Base-by-base conservation (phyloP, 805 yeast genomes). In the Wickerhamomyces silvicola region DNA sequence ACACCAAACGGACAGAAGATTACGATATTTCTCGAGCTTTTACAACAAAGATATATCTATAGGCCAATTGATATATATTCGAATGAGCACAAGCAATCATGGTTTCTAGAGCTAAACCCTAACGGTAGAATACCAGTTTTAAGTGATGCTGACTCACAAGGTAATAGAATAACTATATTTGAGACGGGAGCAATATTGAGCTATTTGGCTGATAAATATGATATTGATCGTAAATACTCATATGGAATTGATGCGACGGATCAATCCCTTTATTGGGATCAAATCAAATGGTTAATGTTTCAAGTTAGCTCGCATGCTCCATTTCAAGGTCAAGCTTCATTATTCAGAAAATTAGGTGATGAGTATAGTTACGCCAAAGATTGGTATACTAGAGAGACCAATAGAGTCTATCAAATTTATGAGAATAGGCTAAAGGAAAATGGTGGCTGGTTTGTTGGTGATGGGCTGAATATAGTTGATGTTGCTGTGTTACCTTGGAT, bases 61-160 rank as follows among this genome's bases (percentile, higher is more conserved):
- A 41, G 60, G 28, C 37, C 45, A 10, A 50, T 75, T 33, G 68
- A 67, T 38, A 44, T 75, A 22, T 5, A 31, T 4, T 55, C 47
- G 17, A 51, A 52, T 24, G 72, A 54, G 27, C 75, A 71, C 32
- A 73, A 74, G 42, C 62, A 65, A 42, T 67, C 59, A 5, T 68
- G 75, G 73, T 75, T 59, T 39, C 47, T 70, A 31, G 58, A 66
- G 35, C 52, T 70, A 43, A 71, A 74, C 46, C 73, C 75, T 10
- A 73, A 75, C 42, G 80, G 81, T 6, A 56, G 74, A 45, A 68
- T 75, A 31, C 81, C 82, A 16, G 65, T 75, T 0, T 50, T 76
- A n/a, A n/a, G n/a, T n/a, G n/a, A n/a, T n/a, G n/a, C n/a, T n/a
- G n/a, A n/a, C n/a, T n/a, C n/a, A 22, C 28, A 64, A 9, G 73